These are phyloP conservation scores for Chenopodium berlandieri DNA, from an alignment of 148 eudicot species.

Conservation along the genomic window DNA sequence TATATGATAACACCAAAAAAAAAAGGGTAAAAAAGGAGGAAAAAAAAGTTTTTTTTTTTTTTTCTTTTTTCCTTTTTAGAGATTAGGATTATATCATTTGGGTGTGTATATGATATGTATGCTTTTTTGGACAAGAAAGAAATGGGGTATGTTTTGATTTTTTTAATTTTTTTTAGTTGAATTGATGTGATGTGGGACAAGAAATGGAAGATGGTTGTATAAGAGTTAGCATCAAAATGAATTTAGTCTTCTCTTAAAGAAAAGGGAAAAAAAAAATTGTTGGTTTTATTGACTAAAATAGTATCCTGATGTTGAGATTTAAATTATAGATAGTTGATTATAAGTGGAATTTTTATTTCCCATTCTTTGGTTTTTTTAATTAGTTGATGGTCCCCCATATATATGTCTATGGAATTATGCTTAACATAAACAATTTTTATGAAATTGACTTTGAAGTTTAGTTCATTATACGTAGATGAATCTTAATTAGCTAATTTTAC, in stretches of 20 bases:
- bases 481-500: no score
- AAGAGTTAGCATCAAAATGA: slow-evolving; percentile 13
- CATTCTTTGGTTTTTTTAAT: background rate
- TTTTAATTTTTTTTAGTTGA: background rate
- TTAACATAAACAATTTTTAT: no score
- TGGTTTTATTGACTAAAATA: background rate
- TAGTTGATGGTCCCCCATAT: background rate
- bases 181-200: slow-evolving; percentile 21
- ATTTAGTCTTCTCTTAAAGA: background rate
- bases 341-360: background rate
- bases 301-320: background rate
- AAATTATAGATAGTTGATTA: slow-evolving; percentile 17
- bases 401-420: background rate
- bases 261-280: background rate
- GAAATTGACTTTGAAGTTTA: no score
- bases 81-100: slow-evolving; percentile 6
- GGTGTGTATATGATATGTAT: background rate
- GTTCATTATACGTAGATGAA: no score
- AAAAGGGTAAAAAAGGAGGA: background rate
- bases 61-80: background rate
- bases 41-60: slow-evolving; percentile 4
- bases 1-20: slow-evolving; percentile 15
- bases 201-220: slow-evolving; percentile 17
- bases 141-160: slow-evolving; percentile 17
- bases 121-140: background rate